phyloP scores from a whole-genome alignment of 306 rosid genomes.

The Cicer chorassanicum region DNA sequence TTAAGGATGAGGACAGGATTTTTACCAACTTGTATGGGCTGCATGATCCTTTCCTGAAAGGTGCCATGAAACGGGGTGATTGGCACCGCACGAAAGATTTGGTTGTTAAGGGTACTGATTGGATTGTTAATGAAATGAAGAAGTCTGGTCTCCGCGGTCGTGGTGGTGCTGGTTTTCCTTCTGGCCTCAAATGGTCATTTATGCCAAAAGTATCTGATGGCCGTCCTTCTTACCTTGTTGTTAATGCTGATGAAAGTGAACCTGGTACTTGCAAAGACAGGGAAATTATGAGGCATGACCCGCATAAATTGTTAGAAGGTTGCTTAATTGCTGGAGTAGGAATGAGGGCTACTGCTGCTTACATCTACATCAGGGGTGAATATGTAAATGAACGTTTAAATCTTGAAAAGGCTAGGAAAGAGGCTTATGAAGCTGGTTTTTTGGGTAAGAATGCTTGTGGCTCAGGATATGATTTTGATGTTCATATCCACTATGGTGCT shows the following conservation, averaged over 20 bases:
- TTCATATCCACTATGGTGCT: slow-evolving; percentile 95
- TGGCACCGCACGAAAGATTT: slow-evolving; percentile 93
- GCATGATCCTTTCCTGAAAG: slow-evolving; percentile 94
- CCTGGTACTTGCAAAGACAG: slow-evolving; percentile 99
- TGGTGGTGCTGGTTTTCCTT: slow-evolving; percentile 99
- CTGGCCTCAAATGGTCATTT: slow-evolving; percentile 99
- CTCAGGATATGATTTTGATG: slow-evolving; percentile 94
- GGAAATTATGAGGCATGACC: slow-evolving; percentile 98
- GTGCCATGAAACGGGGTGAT: slow-evolving; percentile 97
- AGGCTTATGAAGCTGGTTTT: slow-evolving; percentile 89
- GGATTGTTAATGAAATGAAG: slow-evolving; percentile 98
- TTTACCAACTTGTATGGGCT: slow-evolving; percentile 94
- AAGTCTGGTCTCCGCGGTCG: slow-evolving; percentile 99
- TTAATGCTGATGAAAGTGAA: slow-evolving; percentile 99
- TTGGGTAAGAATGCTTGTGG: slow-evolving; percentile 99
- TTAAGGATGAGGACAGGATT: slow-evolving; percentile 95
- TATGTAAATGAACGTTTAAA: slow-evolving; percentile 86
- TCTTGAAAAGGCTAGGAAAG: slow-evolving; percentile 89
- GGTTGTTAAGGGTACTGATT: slow-evolving; percentile 90
- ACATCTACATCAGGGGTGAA: slow-evolving; percentile 94
- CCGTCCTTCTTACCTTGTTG: slow-evolving; percentile 98
- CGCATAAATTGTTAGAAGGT: slow-evolving; percentile 93
- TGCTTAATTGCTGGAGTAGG: slow-evolving; percentile 98
- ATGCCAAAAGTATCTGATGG: slow-evolving; percentile 99
- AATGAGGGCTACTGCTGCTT: slow-evolving; percentile 98